Conservation (phyloP, 2,329 filamentous ascomycete genomes). For the Ophiostoma angusticollis region DNA sequence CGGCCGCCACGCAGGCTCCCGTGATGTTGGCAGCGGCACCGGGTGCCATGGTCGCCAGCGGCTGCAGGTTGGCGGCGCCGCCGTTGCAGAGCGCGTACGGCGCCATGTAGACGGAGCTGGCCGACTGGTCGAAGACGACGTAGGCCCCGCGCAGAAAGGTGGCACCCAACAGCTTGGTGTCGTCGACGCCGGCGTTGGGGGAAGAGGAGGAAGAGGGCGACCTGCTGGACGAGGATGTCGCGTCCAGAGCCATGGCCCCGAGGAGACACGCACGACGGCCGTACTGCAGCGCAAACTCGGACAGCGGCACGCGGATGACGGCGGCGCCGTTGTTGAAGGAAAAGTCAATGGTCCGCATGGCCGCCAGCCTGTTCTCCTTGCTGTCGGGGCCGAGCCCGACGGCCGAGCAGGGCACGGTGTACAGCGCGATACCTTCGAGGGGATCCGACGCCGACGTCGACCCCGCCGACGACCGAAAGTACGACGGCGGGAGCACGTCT, state of each 20-base stretch:
- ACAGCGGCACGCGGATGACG: slow-evolving; percentile 25
- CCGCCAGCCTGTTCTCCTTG: slow-evolving; percentile 17
- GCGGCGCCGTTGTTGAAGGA: slow-evolving; percentile 26
- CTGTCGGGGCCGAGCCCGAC: slow-evolving; percentile 1
- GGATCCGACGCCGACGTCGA: too few relatives aligned
- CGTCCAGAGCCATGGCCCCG: slow-evolving; percentile 18
- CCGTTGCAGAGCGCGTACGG: slow-evolving; percentile 21
- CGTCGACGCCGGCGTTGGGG: slow-evolving; percentile 13
- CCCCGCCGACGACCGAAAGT: too few relatives aligned
- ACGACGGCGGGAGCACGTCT: too few relatives aligned
- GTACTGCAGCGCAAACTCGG: slow-evolving; percentile 37
- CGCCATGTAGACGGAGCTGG: slow-evolving; percentile 19
- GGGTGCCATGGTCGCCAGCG: slow-evolving; percentile 1
- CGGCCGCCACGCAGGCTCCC: slow-evolving; percentile 11
- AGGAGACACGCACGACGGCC: slow-evolving; percentile 27
- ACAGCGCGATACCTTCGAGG: slow-evolving; percentile 26
- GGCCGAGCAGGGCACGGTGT: slow-evolving; percentile 28
- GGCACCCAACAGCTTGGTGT: slow-evolving; percentile 19
- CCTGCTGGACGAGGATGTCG: not conserved
- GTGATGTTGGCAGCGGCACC: slow-evolving; percentile 9
- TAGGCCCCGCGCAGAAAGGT: slow-evolving; percentile 22
- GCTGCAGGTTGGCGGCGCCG: slow-evolving; percentile 3
- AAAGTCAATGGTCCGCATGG: slow-evolving; percentile 33
- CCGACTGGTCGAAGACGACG: slow-evolving; percentile 23
- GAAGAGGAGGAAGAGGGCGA: too few relatives aligned